phyloP scores from a whole-genome alignment of 768 basidiomycete species.

The Melanogaster broomeanus region DNA sequence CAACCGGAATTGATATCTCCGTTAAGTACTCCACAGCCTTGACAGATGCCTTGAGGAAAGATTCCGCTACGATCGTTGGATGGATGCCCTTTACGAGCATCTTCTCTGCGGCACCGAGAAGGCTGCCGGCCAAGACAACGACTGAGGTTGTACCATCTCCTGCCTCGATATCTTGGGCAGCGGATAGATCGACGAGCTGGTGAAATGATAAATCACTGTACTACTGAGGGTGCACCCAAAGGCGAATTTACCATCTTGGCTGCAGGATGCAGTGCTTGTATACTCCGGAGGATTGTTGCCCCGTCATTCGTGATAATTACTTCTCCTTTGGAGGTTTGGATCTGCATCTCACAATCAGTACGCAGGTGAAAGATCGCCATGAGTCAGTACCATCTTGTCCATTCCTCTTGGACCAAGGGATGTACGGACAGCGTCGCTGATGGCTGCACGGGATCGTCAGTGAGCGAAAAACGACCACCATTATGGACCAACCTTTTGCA shows the following conservation, averaged over 20 bases:
- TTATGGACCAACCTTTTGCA: slow-evolving; percentile 73
- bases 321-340: slow-evolving; percentile 95
- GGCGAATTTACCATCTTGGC: slow-evolving; percentile 81
- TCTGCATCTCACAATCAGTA: slow-evolving; percentile 48
- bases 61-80: slow-evolving; percentile 95
- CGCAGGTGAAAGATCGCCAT: slow-evolving; percentile 11
- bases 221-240: background rate
- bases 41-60: slow-evolving; percentile 87
- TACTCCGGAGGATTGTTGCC: slow-evolving; percentile 93
- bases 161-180: slow-evolving; percentile 97
- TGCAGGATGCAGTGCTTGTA: slow-evolving; percentile 95
- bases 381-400: slow-evolving; percentile 91
- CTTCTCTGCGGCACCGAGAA: slow-evolving; percentile 94
- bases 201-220: slow-evolving; percentile 2
- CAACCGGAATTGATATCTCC: slow-evolving; percentile 90
- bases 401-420: slow-evolving; percentile 96
- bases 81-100: slow-evolving; percentile 97
- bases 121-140: slow-evolving; percentile 92
- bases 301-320: slow-evolving; percentile 99
- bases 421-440: slow-evolving; percentile 96
- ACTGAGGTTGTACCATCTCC: slow-evolving; percentile 98
- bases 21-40: slow-evolving; percentile 95
- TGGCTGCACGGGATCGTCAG: slow-evolving; percentile 53
- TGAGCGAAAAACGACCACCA: background rate
- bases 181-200: slow-evolving; percentile 95